A percentile compares a stretch with the other conserved stretches of the same genome.
Conservation (phyloP, 441 rosid genomes). For the Gossypium laxum region DNA sequence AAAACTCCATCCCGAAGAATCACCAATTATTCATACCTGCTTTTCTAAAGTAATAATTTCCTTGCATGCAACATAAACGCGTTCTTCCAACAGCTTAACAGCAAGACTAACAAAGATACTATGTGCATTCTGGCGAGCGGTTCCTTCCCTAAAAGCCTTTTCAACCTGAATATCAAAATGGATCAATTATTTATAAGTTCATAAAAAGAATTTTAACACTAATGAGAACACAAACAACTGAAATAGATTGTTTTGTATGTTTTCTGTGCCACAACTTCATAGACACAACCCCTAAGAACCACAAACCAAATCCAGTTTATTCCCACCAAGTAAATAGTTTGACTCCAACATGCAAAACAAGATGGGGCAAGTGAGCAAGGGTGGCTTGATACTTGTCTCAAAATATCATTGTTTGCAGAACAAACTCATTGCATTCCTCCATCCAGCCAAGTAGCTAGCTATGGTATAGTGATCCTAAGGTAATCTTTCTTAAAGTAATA, state of each 20-base stretch:
- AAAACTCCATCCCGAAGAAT: conserved; percentile 13
- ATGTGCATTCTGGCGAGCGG: conserved; percentile 96
- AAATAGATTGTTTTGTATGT: background rate
- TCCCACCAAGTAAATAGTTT: background rate
- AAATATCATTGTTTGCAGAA: background rate
- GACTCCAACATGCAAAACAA: background rate
- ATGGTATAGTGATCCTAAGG: background rate
- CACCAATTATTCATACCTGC: conserved; percentile 44
- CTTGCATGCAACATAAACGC: conserved; percentile 91
- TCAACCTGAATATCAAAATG: conserved; percentile 57
- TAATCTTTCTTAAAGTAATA: background rate
- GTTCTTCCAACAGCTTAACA: conserved; percentile 72
- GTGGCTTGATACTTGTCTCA: background rate
- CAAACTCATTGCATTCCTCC: background rate
- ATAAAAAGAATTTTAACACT: background rate
- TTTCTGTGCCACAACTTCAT: conserved; percentile 2
- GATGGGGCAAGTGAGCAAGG: background rate
- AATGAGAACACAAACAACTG: background rate
- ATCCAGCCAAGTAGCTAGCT: background rate
- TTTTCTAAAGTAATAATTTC: conserved; percentile 83
- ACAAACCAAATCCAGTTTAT: background rate
- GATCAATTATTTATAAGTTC: background rate
- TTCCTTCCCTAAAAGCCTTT: conserved; percentile 94
- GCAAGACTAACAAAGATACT: conserved; percentile 89
- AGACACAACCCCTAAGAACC: background rate